Evolutionary conservation across 257 asterid species (phyloP), one percentile per base, ranked within the genome.

Genomic region (Nemophila menziesii): DNA sequence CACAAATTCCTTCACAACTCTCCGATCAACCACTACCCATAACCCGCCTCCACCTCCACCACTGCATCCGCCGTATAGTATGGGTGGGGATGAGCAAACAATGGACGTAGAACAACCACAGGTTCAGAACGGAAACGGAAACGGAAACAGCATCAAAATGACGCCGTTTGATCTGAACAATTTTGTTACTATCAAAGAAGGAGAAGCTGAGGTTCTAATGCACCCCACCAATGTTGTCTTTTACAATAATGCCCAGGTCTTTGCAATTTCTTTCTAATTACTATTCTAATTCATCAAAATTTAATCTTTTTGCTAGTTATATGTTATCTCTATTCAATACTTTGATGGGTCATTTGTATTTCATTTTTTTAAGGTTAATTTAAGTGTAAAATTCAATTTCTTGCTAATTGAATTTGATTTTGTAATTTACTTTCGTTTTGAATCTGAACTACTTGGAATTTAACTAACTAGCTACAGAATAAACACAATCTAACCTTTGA

Each of bases 121-220:
- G 43, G 54, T 61, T 34, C 39, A 56, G 43, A 54, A 44, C 13
- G 42, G 42, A 12, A 29, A 29, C 36, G 36, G 36, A 5, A 38
- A 38, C 0, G 59, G 41, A 17, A 49, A 33, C 12, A 4, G 58
- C 14, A 68, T 41, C 12, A 10, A 29, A 21, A 39, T 26, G 43
- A 65, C 70, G 48, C 59, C 89, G 11, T 60, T 74, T 43, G 93
- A 77, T 73, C 68, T 78, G 33, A 64, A 72, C 54, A 96, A 81
- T 46, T 77, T 64, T 50, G 61, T 70, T 17, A 51, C 85, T 17
- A 72, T 85, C 56, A 85, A 77, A 61, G 96, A 90, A 65, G 98
- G 96, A 23, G 92, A 90, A 56, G 96, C 99, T 20, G 94, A 85
- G 85, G 81, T 90, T 53, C 60, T 90, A 23, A 85, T 85, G 99